phyloP scores from a whole-genome alignment of 129 eudicot genomes.

The Tagetes patula region DNA sequence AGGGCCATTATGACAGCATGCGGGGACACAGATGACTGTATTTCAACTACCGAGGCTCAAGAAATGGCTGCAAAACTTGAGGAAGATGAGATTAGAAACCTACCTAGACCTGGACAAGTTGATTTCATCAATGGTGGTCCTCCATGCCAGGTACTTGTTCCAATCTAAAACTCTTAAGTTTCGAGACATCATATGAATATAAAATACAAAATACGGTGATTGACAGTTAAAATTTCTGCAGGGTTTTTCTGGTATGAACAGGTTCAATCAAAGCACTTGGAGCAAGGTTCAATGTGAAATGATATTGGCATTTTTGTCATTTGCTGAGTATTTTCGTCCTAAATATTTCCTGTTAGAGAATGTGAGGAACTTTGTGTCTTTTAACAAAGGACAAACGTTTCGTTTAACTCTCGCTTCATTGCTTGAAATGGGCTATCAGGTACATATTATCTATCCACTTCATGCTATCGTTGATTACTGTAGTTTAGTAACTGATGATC shows the following conservation, averaged over 20 bases:
- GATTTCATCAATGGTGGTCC: constrained; percentile 68
- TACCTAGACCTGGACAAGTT: constrained; percentile 58
- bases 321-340: constrained; percentile 65
- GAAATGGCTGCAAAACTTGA: constrained; percentile 53
- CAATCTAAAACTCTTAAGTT: not conserved
- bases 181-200: not conserved
- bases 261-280: constrained; percentile 60
- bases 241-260: constrained; percentile 66
- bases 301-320: constrained; percentile 60
- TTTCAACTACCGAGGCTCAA: constrained; percentile 55
- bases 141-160: constrained; percentile 53
- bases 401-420: constrained; percentile 53
- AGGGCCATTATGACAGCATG: constrained; percentile 58
- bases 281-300: constrained; percentile 66
- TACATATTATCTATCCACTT: constrained; percentile 15
- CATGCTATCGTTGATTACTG: no score
- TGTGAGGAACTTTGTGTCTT: constrained; percentile 64
- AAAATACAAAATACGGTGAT: not conserved
- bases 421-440: constrained; percentile 71
- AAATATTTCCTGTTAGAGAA: constrained; percentile 55
- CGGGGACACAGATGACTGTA: constrained; percentile 53
- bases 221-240: constrained; percentile 22
- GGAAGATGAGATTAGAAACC: constrained; percentile 36
- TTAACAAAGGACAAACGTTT: constrained; percentile 67
- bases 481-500: not conserved